Percentiles rank a stretch among this genome's conserved stretches.
These are phyloP conservation scores for Asterophora parasitica DNA, from an alignment of 768 basidiomycete genomes.

Conservation along the genomic window DNA sequence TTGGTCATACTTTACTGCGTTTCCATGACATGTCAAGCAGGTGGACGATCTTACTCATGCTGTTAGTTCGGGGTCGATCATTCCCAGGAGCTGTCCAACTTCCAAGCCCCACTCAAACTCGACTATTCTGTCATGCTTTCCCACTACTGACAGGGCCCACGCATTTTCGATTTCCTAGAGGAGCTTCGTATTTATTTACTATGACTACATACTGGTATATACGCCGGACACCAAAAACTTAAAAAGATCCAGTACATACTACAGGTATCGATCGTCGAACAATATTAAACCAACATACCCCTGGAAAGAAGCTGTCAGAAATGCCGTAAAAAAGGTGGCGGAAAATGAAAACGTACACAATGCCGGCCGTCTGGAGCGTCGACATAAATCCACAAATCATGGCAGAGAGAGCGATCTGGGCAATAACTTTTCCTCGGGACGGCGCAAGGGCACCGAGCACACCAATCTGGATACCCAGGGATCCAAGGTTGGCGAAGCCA, in stretches of 20 bases:
- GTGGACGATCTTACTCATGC: too few species aligned
- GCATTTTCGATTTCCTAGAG: background rate
- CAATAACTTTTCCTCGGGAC: constrained; percentile 64
- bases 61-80: too few species aligned
- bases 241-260: too few species aligned
- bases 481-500: constrained; percentile 86
- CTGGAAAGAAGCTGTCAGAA: constrained; percentile 10
- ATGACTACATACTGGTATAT: background rate
- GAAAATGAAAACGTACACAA: constrained; percentile 18
- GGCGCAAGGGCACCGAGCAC: constrained; percentile 43
- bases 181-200: background rate
- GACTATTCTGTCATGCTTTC: background rate
- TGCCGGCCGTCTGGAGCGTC: constrained; percentile 32
- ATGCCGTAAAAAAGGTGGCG: constrained; percentile 8
- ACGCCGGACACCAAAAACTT: background rate
- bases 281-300: constrained; percentile 19
- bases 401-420: constrained; percentile 55
- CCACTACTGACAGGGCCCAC: background rate
- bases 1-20: background rate
- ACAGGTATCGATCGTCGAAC: too few species aligned
- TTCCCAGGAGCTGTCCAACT: too few species aligned
- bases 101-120: background rate
- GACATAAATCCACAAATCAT: constrained; percentile 31
- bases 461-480: constrained; percentile 75
- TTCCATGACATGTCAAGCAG: background rate